Evolutionary conservation across 768 basidiomycete genomes (phyloP), one percentile per base, ranked within the genome.

Genomic region (Hygrophorus pudorinus): DNA sequence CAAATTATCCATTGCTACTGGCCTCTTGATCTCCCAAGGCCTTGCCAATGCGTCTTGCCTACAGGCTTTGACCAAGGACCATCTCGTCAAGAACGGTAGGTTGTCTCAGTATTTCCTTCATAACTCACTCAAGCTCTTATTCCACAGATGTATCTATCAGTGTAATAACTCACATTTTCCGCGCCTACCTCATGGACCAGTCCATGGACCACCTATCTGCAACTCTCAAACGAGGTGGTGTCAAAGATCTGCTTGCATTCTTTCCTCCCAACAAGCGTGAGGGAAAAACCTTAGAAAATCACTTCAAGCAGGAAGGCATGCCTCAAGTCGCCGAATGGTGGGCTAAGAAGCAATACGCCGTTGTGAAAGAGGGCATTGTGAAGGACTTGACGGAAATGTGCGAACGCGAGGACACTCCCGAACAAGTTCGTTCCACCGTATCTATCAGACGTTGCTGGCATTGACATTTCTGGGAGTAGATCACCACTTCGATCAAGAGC

Each of bases 291-390:
- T 71, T 97, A 40, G 89, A 93, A 53, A 81, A 85, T 5, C 82
- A 91, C 59, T 96, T 98, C 74, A 86, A 76, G 65, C 75, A 78
- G 46, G 83, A 79, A 47, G 80, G 78, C 14, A 68, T 96, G 14
- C 65, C 79, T 14, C 78, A 81, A 53, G 77, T 97, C 34, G 82
- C 86, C 2, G 94, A 98, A 12, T 97, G 90, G 89, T 97, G 86
- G 75, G 78, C 79, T 37, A 96, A 93, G 73, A 83, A 81, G 60
- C 88, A 91, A 59, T 80, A 81, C 48, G 81, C 80, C 44, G 77
- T 81, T 46, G 78, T 87, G 52, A 91, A 85, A 61, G 87, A 92
- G 46, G 70, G 72, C 35, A 75, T 93, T 50, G 64, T 82, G 54
- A 72, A 69, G 53, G 77, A 79, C 17, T 70, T 89, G 44, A 78